Conservation (phyloP, 306 rosid genomes). For the Echinosophora koreensis region DNA sequence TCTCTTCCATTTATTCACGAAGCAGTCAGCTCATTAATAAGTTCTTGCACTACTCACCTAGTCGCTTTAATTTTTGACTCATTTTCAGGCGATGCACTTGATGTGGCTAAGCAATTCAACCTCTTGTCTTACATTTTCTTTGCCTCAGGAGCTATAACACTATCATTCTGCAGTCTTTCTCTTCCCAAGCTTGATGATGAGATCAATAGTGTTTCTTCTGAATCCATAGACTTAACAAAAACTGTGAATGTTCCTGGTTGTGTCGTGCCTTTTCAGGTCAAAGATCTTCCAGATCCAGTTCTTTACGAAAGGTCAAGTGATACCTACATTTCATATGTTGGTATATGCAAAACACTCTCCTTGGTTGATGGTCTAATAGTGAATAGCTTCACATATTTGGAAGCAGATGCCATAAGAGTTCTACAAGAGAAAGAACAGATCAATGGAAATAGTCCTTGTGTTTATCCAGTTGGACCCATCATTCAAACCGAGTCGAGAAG, state of each 20-base stretch:
- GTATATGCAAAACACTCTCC: neutral
- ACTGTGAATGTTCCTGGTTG: too few relatives aligned
- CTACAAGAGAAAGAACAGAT: too few relatives aligned
- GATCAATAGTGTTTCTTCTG: neutral
- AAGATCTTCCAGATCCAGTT: too few relatives aligned
- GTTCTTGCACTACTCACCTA: neutral
- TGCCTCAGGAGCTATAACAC: neutral
- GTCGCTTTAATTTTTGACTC: neutral
- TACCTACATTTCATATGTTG: too few relatives aligned
- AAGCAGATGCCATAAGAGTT: too few relatives aligned
- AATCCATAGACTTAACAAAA: too few relatives aligned
- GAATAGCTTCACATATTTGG: too few relatives aligned
- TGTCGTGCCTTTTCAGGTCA: too few relatives aligned
- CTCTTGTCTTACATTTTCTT: slow-evolving; percentile 15
- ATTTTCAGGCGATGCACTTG: slow-evolving; percentile 10
- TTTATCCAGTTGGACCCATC: too few relatives aligned
- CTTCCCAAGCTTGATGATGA: slow-evolving; percentile 3
- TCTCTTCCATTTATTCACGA: slow-evolving; percentile 21
- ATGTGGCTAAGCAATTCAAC: slow-evolving; percentile 27
- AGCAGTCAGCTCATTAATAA: neutral
- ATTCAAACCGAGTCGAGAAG: too few relatives aligned
- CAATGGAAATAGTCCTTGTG: too few relatives aligned
- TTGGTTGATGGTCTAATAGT: neutral
- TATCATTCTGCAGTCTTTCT: neutral
- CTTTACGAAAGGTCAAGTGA: too few relatives aligned